These are phyloP conservation scores for Phytopythium litorale DNA, from an alignment of 352 stramenopile genomes.

Conservation along the genomic window DNA sequence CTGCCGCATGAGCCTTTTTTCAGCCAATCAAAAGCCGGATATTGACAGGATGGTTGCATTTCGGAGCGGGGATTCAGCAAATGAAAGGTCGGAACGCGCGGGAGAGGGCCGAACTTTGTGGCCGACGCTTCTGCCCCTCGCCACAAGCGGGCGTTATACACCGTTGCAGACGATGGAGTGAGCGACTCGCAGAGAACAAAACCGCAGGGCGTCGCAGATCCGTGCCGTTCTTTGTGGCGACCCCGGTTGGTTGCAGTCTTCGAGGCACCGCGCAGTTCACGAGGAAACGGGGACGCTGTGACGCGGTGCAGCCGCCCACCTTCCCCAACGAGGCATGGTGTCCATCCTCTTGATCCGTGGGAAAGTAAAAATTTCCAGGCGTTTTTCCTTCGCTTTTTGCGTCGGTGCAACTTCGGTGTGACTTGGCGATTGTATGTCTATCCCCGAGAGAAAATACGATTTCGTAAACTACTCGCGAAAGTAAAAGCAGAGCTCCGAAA, in stretches of 20 bases:
- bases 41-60: too few relatives aligned
- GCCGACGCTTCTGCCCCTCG: not conserved
- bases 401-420: not conserved
- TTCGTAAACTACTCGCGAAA: not conserved
- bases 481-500: not conserved
- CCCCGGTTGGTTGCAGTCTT: not conserved
- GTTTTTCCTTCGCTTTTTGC: not conserved
- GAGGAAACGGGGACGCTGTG: not conserved
- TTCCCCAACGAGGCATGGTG: too few relatives aligned
- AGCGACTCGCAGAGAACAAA: not conserved
- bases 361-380: slow-evolving; percentile 1
- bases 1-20: not conserved
- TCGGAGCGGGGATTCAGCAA: slow-evolving; percentile 1
- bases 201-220: not conserved
- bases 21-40: not conserved
- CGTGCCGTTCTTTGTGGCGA: slow-evolving; percentile 3
- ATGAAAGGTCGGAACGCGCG: not conserved
- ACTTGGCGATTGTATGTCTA: not conserved
- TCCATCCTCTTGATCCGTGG: slow-evolving; percentile 1
- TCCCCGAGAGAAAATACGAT: not conserved
- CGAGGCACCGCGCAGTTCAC: too few relatives aligned
- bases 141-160: not conserved
- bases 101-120: not conserved
- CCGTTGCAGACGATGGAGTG: not conserved
- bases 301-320: not conserved